Percentiles rank a stretch among this genome's conserved stretches.
These are phyloP conservation scores for Annulohypoxylon truncatum DNA, from an alignment of 2,329 filamentous ascomycete species.

Conservation along the genomic window DNA sequence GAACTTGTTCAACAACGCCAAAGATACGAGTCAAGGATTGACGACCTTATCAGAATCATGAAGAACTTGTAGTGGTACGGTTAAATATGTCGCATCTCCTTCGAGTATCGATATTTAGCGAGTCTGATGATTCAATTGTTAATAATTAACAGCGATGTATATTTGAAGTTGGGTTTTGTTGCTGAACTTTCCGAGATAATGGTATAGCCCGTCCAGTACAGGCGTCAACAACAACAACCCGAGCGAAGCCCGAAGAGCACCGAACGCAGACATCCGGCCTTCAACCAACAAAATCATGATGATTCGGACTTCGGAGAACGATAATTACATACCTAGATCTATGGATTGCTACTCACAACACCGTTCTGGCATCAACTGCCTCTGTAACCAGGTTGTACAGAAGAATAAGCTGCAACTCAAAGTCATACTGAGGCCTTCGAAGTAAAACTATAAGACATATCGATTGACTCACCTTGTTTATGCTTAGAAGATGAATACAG, in stretches of 20 bases:
- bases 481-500: neutral
- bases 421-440: neutral
- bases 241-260: conserved; percentile 31
- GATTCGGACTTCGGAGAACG: conserved; percentile 32
- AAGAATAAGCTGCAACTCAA: neutral
- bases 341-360: neutral
- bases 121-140: neutral
- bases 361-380: neutral
- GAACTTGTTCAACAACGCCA: conserved; percentile 29
- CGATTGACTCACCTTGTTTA: neutral
- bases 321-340: neutral
- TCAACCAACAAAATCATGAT: neutral
- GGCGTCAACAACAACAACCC: conserved; percentile 5
- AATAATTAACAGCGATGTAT: neutral
- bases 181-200: conserved; percentile 9
- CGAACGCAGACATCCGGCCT: conserved; percentile 11
- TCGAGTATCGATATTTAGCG: neutral
- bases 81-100: neutral
- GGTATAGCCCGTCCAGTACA: neutral
- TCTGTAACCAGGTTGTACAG: neutral
- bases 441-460: conserved; percentile 18
- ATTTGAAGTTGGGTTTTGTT: neutral
- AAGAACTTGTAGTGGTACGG: neutral
- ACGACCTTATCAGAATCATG: conserved; percentile 35
- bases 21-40: conserved; percentile 24